Base-by-base conservation (phyloP, 257 asterid species). In the Solanum bulbocastanum region DNA sequence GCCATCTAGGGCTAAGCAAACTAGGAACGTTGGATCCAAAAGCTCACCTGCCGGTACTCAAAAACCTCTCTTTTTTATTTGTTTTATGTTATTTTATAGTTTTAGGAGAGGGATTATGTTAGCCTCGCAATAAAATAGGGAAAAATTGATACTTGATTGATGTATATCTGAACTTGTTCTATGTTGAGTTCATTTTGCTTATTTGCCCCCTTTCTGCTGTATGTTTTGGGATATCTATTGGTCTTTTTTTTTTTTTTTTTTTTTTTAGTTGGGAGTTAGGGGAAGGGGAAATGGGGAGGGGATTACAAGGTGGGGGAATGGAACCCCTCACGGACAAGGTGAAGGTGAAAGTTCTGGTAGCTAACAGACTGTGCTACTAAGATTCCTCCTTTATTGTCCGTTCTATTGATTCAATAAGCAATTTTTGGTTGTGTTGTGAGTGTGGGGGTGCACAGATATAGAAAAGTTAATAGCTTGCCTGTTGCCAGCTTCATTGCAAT, bases 1-100 rank as follows among this genome's bases (percentile, higher is more conserved):
- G 30, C 44, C 89, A 35, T 83, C 90, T 52, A 89, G 91, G 83
- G 89, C 90, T 20, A 86, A 83, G 74, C 91, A 88, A 75, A 85
- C 82, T 16, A 90, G 88, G 78, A 56, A 87, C 46, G 8, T 75
- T 56, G 92, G 66, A 35, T 14, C 88, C 52, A 13, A 42, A 86
- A 33, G 18, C 4, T 88, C 89, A 69, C 69, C 89, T 42, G 73
- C 92, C 66, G 92, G 94, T 92, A 44, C 66, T 73, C 46, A 39
- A 10, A 73, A 36, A 35, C 5, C 79, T 71, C 49, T 3, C 6
- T 27, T 74, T 58, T 83, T 36, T 3, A 71, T 30, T 22, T 49
- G 9, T 73, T 86, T 46, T 23, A 1, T 72, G 27, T 78, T 60
- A 7, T 13, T 44, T 15, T 66, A 42, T 81, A 2, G 32, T 62